These are phyloP conservation scores for Austroboletus niveus DNA, from an alignment of 1,284 basidiomycete genomes.

Conservation along the genomic window DNA sequence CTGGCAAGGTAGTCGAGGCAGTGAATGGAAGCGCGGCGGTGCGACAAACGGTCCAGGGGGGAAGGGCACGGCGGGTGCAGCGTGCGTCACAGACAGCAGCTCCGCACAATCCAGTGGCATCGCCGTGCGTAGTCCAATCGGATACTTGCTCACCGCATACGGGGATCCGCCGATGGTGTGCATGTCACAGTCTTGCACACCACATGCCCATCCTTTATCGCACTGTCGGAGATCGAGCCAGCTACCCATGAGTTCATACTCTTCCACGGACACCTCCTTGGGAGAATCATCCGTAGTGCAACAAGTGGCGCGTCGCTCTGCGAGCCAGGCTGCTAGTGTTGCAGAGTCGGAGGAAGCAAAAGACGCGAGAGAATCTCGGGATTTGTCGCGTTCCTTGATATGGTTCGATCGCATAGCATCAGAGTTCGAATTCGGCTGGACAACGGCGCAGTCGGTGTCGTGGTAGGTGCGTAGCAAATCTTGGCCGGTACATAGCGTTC, in stretches of 20 bases:
- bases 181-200: conserved; percentile 28
- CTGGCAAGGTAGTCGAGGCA: conserved; percentile 29
- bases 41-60: conserved; percentile 13
- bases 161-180: conserved; percentile 28
- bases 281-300: conserved; percentile 20
- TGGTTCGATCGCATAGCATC: conserved; percentile 3
- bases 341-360: conserved; percentile 34
- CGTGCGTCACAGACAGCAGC: conserved; percentile 3
- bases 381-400: not conserved
- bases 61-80: conserved; percentile 4
- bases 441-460: conserved; percentile 1
- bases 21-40: conserved; percentile 21
- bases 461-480: conserved; percentile 12
- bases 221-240: conserved; percentile 37
- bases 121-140: conserved; percentile 16
- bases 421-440: not conserved
- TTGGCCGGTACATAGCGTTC: conserved; percentile 6
- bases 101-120: conserved; percentile 29
- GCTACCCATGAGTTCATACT: conserved; percentile 48
- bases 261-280: conserved; percentile 39
- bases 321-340: conserved; percentile 41
- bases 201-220: conserved; percentile 28
- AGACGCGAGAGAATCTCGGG: conserved; percentile 23
- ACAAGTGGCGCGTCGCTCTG: conserved; percentile 27
- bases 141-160: conserved; percentile 6